Evolutionary conservation across 2,329 filamentous ascomycete genomes (phyloP), one percentile per base, ranked within the genome.

Genomic region (Trichoderma aggressivum): DNA sequence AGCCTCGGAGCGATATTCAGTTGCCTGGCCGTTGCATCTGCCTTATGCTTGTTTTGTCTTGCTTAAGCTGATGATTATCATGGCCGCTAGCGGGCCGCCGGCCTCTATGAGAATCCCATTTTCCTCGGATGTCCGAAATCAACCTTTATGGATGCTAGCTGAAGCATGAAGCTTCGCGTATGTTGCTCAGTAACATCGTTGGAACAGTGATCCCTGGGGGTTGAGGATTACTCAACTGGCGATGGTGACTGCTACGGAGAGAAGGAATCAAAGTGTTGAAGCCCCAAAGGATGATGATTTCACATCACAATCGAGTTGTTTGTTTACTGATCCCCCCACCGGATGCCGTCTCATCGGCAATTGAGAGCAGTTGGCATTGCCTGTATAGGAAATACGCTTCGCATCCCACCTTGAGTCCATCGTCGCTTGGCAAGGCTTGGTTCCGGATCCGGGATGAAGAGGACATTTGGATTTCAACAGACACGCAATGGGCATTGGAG

Each of bases 41-140:
- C 56, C 39, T 39, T 34, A 34, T 68, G 55, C 53, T 50, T 59
- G 65, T 60, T 68, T 50, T 18, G 55, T 47, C 55, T 50, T 36
- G 50, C 18, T 24, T 18, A 26, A 47, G 14, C 21, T 47, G 55
- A 34, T n/a, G 55, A 68, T 68, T 30, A 21, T 26, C 21, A 34
- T 60, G n/a, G 65, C 65, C 65, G 53, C 65, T 24, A 59, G 26
- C 65, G 65, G 65, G 55, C 65, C 55, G 65, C 7, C 55, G 65
- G 65, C n/a, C 65, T 69, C 39, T n/a, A 53, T 53, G 56, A 53
- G 28, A 16, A 10, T 61, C 50, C 30, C 47, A 53, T 53, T 47
- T 53, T 24, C 47, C 32, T 66, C 63, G 63, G 63, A 56, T 21
- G 63, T 56, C 65, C 39, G 53, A 58, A 30, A 47, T 24, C 30